phyloP scores from a whole-genome alignment of 1,139 yeast species.

The Saccharomyces pastorianus region DNA sequence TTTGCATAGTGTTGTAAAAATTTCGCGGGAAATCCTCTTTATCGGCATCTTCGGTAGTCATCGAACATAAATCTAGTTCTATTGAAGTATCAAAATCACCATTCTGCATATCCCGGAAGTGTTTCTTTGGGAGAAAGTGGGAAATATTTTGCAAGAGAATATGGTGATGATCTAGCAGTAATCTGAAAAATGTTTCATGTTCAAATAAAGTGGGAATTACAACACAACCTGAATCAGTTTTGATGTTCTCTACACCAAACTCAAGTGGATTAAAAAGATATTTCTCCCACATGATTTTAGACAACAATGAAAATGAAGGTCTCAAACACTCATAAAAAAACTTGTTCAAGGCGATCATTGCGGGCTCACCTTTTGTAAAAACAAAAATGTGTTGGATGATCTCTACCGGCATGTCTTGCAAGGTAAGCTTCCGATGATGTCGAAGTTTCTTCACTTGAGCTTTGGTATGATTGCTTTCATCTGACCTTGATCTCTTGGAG shows the following conservation, averaged over 20 bases:
- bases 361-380: slow-evolving; percentile 10
- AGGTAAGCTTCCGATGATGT: neutral
- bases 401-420: slow-evolving; percentile 16
- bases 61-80: neutral
- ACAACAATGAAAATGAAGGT: slow-evolving; percentile 9
- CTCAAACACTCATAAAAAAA: slow-evolving; percentile 9
- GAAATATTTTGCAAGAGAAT: slow-evolving; percentile 2
- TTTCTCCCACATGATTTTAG: slow-evolving; percentile 9
- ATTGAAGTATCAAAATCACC: neutral
- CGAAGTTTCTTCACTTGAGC: neutral
- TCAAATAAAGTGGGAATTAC: slow-evolving; percentile 8
- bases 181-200: slow-evolving; percentile 3
- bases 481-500: neutral
- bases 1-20: neutral
- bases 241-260: slow-evolving; percentile 4
- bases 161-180: slow-evolving; percentile 8
- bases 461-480: neutral
- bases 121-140: neutral
- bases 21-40: slow-evolving; percentile 1
- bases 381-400: slow-evolving; percentile 18
- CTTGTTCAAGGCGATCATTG: slow-evolving; percentile 12
- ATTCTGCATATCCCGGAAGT: neutral
- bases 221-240: neutral
- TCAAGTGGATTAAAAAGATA: slow-evolving; percentile 7
- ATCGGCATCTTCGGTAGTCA: neutral